Evolutionary conservation across 768 basidiomycete genomes (phyloP), one percentile per base, ranked within the genome.

Genomic region (Boletus fagicola): DNA sequence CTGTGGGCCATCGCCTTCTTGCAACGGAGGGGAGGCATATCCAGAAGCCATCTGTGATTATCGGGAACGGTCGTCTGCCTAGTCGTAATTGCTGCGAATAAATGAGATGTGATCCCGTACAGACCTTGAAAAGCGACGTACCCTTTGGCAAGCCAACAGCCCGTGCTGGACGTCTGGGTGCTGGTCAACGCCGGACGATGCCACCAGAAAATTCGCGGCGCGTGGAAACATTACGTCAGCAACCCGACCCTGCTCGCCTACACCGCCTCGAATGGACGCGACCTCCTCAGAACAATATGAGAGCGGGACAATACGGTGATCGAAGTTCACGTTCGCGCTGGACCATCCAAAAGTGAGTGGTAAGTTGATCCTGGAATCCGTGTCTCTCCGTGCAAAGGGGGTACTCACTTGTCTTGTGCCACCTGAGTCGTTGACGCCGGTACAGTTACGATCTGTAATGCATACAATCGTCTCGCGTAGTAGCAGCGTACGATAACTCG

Each of bases 1-100:
- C 53, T 73, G 71, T 59, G 68, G 70, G 46, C 59, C 62, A 51
- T 71, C 71, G 44, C 51, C 58, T 58, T 74, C 69, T 67, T 67
- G 72, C 51, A 67, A n/a, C 26, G 64, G 62, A 35, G 70, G 70
- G 40, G 71, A 69, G 57, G 63, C 61, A 62, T 74, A 74, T 72
- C 71, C 71, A 53, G 71, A 72, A 56, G 71, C 69, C 71, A 72
- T 72, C 72, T 55, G 58, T 62, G 71, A 72, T 66, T 58, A 72
- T 74, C 71, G 63, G 65, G 26, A 38, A 36, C 33, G 60, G 62
- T 58, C 47, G 62, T 70, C 57, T 63, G 63, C 59, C 60, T 58
- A 52, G 56, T 53, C 38, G 50, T 51, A 43, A 43, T 51, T 55
- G 38, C 9, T 35, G 28, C 30, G 30, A n/a, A 40, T 22, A 35